These are phyloP conservation scores for Phymatotrichopsis omnivora DNA, from an alignment of 2,329 filamentous ascomycete species.

Conservation along the genomic window DNA sequence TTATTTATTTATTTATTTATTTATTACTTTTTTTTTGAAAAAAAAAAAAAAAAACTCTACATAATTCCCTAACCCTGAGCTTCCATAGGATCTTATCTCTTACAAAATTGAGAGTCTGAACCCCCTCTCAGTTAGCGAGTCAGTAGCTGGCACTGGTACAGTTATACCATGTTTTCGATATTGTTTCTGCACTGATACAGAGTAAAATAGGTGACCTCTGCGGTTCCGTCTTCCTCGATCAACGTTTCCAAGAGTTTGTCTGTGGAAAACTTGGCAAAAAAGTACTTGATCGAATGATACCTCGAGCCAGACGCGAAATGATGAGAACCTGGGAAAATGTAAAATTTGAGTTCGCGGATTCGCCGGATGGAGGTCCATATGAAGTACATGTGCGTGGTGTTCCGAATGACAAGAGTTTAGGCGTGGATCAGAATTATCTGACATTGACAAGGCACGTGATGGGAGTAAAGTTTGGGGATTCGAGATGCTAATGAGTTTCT, in stretches of 20 bases:
- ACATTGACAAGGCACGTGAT: no score
- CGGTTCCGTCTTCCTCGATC: conserved; percentile 60
- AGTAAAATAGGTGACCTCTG: conserved; percentile 9
- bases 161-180: conserved; percentile 32
- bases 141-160: conserved; percentile 66
- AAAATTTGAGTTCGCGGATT: conserved; percentile 20
- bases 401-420: no score
- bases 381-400: neutral
- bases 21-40: no score
- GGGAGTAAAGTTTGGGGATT: no score
- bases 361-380: neutral
- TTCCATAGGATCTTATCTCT: no score
- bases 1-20: no score
- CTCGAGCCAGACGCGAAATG: neutral
- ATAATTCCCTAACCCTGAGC: no score
- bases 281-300: conserved; percentile 59
- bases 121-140: conserved; percentile 65
- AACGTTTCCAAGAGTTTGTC: conserved; percentile 68
- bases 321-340: conserved; percentile 16
- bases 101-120: conserved; percentile 68
- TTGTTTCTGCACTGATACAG: neutral
- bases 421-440: no score
- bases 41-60: no score
- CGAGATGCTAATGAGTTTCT: no score
- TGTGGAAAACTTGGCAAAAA: conserved; percentile 53